Base-by-base conservation (phyloP, 2,329 filamentous ascomycete species). In the Exophiala spinifera region DNA sequence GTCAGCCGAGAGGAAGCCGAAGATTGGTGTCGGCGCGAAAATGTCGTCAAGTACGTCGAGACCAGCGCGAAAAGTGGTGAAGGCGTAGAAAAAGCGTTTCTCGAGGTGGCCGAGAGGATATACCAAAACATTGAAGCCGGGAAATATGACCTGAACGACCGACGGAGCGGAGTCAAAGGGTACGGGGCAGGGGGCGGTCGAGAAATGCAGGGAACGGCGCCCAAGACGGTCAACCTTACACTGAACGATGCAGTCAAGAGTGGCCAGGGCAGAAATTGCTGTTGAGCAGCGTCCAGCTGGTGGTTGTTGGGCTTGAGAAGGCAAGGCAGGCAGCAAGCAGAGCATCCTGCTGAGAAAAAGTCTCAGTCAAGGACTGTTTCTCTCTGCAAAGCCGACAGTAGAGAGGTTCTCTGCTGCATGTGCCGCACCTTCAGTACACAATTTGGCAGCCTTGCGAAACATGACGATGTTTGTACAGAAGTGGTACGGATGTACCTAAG, bases 41-140 rank as follows among this genome's bases (percentile, higher is more conserved):
- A 88, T 55, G 86, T 97, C 21, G 83, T 96, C 67, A 85, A 91
- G 69, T 97, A 97, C 69, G 90, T 97, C 59, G 94, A 99, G 76
- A 99, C 94, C 36, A 91, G 87, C 62, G 94, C 94, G 46, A 99
- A 97, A 78, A 95, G 87, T 59, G 94, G 94, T 49, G 90, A 95
- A 69, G 90, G 90, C 47, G 94, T 99, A 33, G 94, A 99, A 71
- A 82, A 85, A 63, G 94, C 94, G 1, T 99, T 99, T 67, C 81
- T 95, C 68, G 85, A 94, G 67, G 91, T 97, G 13, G 91, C 94
- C 17, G 91, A 96, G 76, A 81, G 91, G 71, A 97, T 99, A 76
- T 95, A 95, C 69, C 85, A 92, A 70, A 97, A 97, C 67, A 96
- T 99, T 59, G 90, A 96, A 76, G 89, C 89, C 1, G 94, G 94